Evolutionary conservation across 495 filamentous ascomycete species (phyloP).

Genomic region (Talaromyces adpressus): DNA sequence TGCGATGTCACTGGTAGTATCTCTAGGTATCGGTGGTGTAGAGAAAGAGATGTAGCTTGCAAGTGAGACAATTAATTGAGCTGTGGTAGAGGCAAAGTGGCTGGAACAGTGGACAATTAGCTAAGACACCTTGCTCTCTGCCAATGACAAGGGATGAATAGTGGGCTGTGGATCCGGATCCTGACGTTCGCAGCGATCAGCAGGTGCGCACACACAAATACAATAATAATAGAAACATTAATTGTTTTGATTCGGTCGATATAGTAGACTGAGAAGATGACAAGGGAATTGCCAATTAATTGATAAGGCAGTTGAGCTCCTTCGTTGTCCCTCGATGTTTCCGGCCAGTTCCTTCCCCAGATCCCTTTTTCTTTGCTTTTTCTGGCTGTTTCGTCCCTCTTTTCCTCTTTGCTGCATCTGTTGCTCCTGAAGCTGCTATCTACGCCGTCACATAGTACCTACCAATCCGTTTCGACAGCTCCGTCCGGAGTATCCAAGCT

Average conservation of each 20-base stretch:
- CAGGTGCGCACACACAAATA: background rate
- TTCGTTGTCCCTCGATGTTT: background rate
- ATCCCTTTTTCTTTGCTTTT: background rate
- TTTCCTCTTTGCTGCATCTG: too few relatives aligned
- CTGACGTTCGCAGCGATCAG: conserved; percentile 2
- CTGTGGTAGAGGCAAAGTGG: background rate
- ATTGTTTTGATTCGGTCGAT: background rate
- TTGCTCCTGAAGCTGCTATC: background rate
- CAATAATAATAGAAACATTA: background rate
- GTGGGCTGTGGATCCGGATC: background rate
- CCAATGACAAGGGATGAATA: background rate
- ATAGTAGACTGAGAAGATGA: background rate
- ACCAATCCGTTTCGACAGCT: too few relatives aligned
- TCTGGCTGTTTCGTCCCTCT: background rate
- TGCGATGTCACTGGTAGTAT: background rate
- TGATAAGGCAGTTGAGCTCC: background rate
- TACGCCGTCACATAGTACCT: background rate
- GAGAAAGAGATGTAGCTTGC: background rate
- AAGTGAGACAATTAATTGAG: background rate
- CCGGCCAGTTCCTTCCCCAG: background rate
- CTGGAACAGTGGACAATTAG: background rate
- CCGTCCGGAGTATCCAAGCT: background rate
- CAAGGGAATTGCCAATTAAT: background rate
- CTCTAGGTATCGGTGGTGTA: background rate
- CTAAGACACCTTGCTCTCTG: conserved; percentile 1